Evolutionary conservation across 495 filamentous ascomycete genomes (phyloP).

Genomic region (Talaromyces nanjingensis): DNA sequence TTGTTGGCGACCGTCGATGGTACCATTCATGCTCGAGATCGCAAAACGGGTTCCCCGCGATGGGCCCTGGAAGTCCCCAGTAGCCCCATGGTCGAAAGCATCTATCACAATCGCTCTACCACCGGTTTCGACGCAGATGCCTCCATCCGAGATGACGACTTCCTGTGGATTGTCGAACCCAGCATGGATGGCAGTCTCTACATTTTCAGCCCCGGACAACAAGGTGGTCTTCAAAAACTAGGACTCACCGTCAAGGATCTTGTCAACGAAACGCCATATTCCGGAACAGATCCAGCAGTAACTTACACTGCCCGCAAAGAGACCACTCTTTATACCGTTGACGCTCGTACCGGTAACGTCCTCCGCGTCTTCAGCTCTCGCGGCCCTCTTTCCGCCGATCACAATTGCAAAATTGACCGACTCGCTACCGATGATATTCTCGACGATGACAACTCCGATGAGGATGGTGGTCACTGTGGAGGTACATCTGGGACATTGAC

Average conservation of each 20-base stretch:
- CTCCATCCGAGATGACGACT: conserved; percentile 61
- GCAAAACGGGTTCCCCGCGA: conserved; percentile 70
- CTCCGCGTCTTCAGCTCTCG: conserved; percentile 56
- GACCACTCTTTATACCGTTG: conserved; percentile 72
- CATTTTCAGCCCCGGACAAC: conserved; percentile 62
- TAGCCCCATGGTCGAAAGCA: conserved; percentile 83
- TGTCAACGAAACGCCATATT: conserved; percentile 61
- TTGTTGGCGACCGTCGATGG: conserved; percentile 99
- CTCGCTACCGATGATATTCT: conserved; percentile 31
- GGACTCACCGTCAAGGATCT: conserved; percentile 74
- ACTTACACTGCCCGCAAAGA: conserved; percentile 77
- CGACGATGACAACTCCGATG: conserved; percentile 44
- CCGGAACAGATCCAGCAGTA: conserved; percentile 59
- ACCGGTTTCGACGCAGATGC: conserved; percentile 8
- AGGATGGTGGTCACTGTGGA: conserved; percentile 60
- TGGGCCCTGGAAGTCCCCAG: conserved; percentile 77
- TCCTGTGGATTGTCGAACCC: conserved; percentile 95
- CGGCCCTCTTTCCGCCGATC: conserved; percentile 41
- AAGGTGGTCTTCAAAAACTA: conserved; percentile 55
- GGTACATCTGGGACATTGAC: conserved; percentile 64
- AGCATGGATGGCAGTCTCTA: conserved; percentile 84
- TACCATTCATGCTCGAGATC: conserved; percentile 85
- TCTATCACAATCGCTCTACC: conserved; percentile 50
- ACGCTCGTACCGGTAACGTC: conserved; percentile 75
- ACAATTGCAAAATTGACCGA: conserved; percentile 37